Conservation (phyloP, 306 rosid genomes). For the Acacia melanoxylon region DNA sequence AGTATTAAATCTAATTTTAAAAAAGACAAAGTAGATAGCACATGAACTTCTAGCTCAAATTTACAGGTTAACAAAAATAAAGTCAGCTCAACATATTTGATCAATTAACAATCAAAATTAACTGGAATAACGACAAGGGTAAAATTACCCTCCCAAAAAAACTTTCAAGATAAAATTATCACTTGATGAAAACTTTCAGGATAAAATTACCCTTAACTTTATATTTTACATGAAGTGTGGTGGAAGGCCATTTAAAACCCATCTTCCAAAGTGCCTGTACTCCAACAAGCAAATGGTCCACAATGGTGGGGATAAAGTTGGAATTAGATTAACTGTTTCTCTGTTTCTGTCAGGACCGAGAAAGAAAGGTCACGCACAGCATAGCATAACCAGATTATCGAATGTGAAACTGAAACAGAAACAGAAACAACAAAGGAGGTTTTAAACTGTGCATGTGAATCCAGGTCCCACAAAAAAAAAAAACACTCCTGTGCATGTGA, state of each 20-base stretch:
- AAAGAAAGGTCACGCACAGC: not conserved
- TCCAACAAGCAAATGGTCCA: not conserved
- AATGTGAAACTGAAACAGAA: not conserved
- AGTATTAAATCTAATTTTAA: no score
- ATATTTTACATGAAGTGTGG: no score
- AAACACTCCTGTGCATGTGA: slow-evolving; percentile 25
- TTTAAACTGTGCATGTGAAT: not conserved
- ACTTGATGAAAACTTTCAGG: fast-evolving
- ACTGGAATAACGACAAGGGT: fast-evolving
- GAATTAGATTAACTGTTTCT: not conserved
- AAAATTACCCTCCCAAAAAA: no score
- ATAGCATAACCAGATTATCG: not conserved
- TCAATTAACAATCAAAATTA: no score
- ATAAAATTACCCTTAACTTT: fast-evolving
- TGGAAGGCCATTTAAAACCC: not conserved
- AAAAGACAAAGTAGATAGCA: no score
- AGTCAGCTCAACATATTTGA: fast-evolving
- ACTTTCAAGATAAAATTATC: no score
- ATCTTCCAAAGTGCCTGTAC: not conserved
- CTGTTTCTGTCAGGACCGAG: not conserved
- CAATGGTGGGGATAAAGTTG: not conserved
- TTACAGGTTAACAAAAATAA: no score
- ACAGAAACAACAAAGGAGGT: not conserved
- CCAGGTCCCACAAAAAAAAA: no score
- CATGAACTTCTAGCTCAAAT: no score